Evolutionary conservation across 306 rosid genomes (phyloP).

Genomic region (Vigna radiata): DNA sequence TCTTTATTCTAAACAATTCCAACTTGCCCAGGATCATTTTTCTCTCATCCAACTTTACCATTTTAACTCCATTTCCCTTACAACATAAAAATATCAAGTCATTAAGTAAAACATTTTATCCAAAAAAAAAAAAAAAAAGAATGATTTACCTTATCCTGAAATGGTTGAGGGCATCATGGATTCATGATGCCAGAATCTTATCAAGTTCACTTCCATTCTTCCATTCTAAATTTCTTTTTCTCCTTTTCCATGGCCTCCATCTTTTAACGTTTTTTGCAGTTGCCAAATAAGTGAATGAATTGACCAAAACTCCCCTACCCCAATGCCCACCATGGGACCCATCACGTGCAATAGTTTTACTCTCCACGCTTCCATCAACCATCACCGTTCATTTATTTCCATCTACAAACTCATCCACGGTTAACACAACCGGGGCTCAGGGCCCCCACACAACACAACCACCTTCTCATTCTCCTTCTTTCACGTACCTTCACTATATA

Average conservation of each 20-base stretch:
- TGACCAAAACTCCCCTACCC: slow-evolving; percentile 37
- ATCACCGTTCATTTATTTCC: slow-evolving; percentile 47
- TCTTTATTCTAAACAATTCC: slow-evolving; percentile 32
- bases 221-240: background rate
- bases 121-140: background rate
- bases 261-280: slow-evolving; percentile 1
- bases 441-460: slow-evolving; percentile 41
- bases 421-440: background rate
- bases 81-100: too few species aligned
- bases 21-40: slow-evolving; percentile 5
- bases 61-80: slow-evolving; percentile 6
- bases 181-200: slow-evolving; percentile 47
- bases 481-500: background rate
- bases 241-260: background rate
- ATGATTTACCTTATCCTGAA: slow-evolving; percentile 25
- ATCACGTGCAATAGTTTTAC: slow-evolving; percentile 45
- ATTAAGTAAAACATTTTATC: background rate
- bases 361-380: slow-evolving; percentile 42
- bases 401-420: slow-evolving; percentile 35
- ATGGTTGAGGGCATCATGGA: slow-evolving; percentile 35
- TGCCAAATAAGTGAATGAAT: slow-evolving; percentile 45
- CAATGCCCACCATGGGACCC: slow-evolving; percentile 48
- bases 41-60: background rate
- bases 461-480: background rate
- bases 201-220: slow-evolving; percentile 28